Base-by-base conservation (phyloP, 331 rosid genomes). In the Quercus lobata region DNA sequence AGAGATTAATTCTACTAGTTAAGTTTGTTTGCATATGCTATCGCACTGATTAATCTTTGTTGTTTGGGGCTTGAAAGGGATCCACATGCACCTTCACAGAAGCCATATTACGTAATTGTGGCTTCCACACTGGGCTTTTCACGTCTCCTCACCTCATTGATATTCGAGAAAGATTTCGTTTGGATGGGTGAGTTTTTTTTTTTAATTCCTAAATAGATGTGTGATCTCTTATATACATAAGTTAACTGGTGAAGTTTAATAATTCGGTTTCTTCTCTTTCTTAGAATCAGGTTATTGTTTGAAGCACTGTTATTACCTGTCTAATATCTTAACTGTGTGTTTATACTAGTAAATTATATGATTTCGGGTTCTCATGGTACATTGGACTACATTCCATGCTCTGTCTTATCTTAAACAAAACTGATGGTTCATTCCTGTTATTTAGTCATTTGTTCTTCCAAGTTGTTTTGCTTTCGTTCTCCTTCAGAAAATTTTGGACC, bases 81-180 rank as follows among this genome's bases (percentile, higher is more conserved):
- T 95, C 99, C 62, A 95, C 99, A 5, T 95, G 99, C 88, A 89
- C 94, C 68, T 93, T 95, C 81, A 76, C 92, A 21, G 99, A 95
- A 80, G 90, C 96, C 29, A 95, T 95, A 83, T 80, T 95, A 57
- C 97, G 96, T 44, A 83, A 91, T 80, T 91, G 91, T 83, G 98
- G 99, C 73, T 89, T 95, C 79, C 97, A 71, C 81, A 95, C 98
- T 29, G 97, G 97, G 22, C 91, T 95, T 80, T 95, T 95, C 83
- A 93, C 96, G 16, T 95, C 97, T 76, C 99, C 97, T 88, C 99
- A 93, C 88, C 91, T 95, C 75, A 91, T 95, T 87, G 98, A 95
- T 82, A 84, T 95, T 53, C 85, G 94, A 78, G 99, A 95, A 88
- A 91, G 98, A 68, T 95, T 95, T 76, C 96, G 93, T 27, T 65